Percentiles rank a stretch among this genome's conserved stretches.
Conservation (phyloP, 139 green algal species). For the Picochlorum sp. region DNA sequence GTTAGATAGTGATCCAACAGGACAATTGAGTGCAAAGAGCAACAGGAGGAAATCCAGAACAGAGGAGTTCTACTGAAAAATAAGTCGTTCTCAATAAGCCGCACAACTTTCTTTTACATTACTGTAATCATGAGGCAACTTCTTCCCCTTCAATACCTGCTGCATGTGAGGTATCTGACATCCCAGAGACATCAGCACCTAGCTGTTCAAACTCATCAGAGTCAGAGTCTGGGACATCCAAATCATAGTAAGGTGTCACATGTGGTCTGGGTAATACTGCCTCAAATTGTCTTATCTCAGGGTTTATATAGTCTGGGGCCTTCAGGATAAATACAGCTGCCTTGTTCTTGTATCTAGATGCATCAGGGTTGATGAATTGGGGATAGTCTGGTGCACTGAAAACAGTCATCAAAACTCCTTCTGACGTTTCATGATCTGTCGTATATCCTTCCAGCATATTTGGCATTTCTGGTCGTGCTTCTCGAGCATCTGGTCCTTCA, state of each 20-base stretch:
- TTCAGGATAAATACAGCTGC: conserved; percentile 60
- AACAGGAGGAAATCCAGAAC: no score
- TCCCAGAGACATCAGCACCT: conserved; percentile 17
- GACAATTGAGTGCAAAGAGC: no score
- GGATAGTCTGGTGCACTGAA: conserved; percentile 93
- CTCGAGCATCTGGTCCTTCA: conserved; percentile 89
- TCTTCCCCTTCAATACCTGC: no score
- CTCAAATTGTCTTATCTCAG: conserved; percentile 46
- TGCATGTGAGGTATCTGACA: conserved; percentile 7
- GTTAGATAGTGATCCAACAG: conserved; percentile 21
- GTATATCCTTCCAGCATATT: conserved; percentile 65
- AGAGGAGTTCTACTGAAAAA: no score
- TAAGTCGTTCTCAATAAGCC: no score
- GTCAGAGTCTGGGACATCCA: conserved; percentile 28
- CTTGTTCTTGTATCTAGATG: conserved; percentile 50
- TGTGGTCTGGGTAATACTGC: conserved; percentile 47
- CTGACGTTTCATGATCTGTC: conserved; percentile 70
- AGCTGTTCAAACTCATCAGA: conserved; percentile 43
- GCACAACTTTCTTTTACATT: no score
- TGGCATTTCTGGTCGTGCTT: conserved; percentile 55
- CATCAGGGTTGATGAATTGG: conserved; percentile 40
- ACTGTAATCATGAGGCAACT: no score
- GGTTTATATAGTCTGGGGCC: conserved; percentile 38
- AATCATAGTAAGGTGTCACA: conserved; percentile 31
- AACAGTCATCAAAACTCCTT: conserved; percentile 72